A percentile compares a stretch with the other conserved stretches of the same genome.
Evolutionary conservation across 1,139 yeast genomes (phyloP).

Genomic region (Taphrina wiesneri): DNA sequence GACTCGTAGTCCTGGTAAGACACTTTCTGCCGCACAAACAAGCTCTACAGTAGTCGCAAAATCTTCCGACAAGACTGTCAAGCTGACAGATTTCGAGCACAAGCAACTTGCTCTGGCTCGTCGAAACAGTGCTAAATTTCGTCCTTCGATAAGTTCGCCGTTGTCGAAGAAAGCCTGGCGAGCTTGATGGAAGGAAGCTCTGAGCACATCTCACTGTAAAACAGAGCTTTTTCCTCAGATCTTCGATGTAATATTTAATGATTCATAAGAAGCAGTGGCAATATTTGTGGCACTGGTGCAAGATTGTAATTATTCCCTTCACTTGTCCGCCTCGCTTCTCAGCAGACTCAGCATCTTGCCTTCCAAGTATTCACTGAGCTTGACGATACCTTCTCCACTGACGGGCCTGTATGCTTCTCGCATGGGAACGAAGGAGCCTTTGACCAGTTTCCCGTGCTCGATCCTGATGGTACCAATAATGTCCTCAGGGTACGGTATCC

Average conservation of each 20-base stretch:
- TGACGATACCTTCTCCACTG: slow-evolving; percentile 28
- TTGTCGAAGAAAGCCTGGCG: slow-evolving; percentile 25
- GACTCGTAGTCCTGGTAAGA: background rate
- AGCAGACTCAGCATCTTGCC: slow-evolving; percentile 13
- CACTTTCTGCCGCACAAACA: background rate
- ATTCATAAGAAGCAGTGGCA: background rate
- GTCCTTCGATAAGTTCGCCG: slow-evolving; percentile 25
- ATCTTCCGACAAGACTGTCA: background rate
- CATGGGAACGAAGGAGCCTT: slow-evolving; percentile 25
- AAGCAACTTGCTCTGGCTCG: slow-evolving; percentile 15
- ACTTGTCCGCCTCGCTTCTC: background rate
- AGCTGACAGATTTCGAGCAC: slow-evolving; percentile 10
- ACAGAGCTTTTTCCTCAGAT: background rate
- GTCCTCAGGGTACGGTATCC: slow-evolving; percentile 72
- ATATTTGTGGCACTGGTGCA: background rate
- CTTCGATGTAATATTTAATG: background rate
- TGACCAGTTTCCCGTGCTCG: slow-evolving; percentile 45
- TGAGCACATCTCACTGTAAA: background rate
- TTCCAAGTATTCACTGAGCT: slow-evolving; percentile 19
- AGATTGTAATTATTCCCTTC: background rate
- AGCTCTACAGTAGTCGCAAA: background rate
- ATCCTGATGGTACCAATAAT: slow-evolving; percentile 71
- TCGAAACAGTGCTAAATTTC: slow-evolving; percentile 23
- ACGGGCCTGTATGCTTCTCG: slow-evolving; percentile 28
- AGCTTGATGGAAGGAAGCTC: background rate